Evolutionary conservation across 805 yeast genomes (phyloP), one percentile per base, ranked within the genome.

Genomic region (Candida railenensis): DNA sequence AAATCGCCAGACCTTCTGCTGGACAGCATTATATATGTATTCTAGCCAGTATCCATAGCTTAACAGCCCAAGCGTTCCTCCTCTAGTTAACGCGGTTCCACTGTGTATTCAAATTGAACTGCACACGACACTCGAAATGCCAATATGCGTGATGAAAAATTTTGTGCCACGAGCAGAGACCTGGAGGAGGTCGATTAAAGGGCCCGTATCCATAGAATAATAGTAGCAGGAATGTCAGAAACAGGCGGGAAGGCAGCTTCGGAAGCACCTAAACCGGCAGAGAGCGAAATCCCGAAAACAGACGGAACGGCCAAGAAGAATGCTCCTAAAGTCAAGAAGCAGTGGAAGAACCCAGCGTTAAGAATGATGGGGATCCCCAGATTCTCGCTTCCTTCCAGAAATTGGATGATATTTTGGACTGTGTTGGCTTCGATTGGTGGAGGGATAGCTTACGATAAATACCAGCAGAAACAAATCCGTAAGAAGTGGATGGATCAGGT

Each of bases 371-470:
- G 98, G 0, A 78, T 92, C 41, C 88, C 89, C 3, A 67, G 84
- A 12, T 55, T 90, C 19, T 78, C 85, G 34, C 69, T 94, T 12
- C 99, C 99, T 0, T 85, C 96, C 0, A 75, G 97, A 51, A 94
- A 92, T 69, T 92, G 98, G 99, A 66, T 80, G 72, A 87, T 90
- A 33, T 94, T 94, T 66, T 86, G 96, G 87, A 61, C 83, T 0
- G 80, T 87, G 5, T 62, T 87, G 1, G 81, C 83, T 1, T 67
- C 76, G 1, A 67, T 86, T 33, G 74, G 87, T 2, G 92, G 96
- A n/a, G 89, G 92, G 11, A 76, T 83, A 25, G 77, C 77, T 14
- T 90, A 89, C 66, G 99, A 94, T 65, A 83, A 85, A 53, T 73
- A 78, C 48, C 77, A 89, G 62, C 94, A 90, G 54, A 77, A 76